phyloP scores from a whole-genome alignment of 306 rosid genomes.

The Fragaria vesca region DNA sequence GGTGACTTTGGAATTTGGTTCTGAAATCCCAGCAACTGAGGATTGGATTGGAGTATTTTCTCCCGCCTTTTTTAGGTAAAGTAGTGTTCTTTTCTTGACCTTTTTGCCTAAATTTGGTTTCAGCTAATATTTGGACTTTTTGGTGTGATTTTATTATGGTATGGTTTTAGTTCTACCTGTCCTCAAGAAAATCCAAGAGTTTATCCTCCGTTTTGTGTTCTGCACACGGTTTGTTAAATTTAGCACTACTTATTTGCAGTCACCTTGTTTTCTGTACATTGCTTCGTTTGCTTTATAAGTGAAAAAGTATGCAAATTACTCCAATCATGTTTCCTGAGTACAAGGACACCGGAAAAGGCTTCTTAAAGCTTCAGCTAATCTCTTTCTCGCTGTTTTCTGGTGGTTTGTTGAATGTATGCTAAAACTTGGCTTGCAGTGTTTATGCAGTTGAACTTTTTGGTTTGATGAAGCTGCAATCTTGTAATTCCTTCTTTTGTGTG shows the following conservation, averaged over 20 bases:
- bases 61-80: conserved; percentile 71
- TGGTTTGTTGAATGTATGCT: conserved; percentile 58
- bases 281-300: background rate
- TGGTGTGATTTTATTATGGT: conserved; percentile 1
- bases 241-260: background rate
- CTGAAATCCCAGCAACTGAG: conserved; percentile 50
- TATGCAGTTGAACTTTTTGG: background rate
- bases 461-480: background rate
- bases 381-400: conserved; percentile 69
- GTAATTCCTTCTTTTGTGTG: conserved; percentile 1
- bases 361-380: conserved; percentile 75
- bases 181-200: conserved; percentile 54
- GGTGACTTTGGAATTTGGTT: conserved; percentile 52
- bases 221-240: conserved; percentile 56
- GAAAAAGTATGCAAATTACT: conserved; percentile 62
- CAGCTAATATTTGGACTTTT: background rate
- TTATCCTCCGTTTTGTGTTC: conserved; percentile 65
- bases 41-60: conserved; percentile 92
- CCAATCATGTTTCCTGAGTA: conserved; percentile 29
- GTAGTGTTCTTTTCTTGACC: background rate
- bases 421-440: background rate
- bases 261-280: background rate
- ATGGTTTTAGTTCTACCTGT: conserved; percentile 52
- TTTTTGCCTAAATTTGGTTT: background rate
- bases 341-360: conserved; percentile 59